Conservation (phyloP, 129 eudicot species). For the Pseudognaphalium luteoalbum region DNA sequence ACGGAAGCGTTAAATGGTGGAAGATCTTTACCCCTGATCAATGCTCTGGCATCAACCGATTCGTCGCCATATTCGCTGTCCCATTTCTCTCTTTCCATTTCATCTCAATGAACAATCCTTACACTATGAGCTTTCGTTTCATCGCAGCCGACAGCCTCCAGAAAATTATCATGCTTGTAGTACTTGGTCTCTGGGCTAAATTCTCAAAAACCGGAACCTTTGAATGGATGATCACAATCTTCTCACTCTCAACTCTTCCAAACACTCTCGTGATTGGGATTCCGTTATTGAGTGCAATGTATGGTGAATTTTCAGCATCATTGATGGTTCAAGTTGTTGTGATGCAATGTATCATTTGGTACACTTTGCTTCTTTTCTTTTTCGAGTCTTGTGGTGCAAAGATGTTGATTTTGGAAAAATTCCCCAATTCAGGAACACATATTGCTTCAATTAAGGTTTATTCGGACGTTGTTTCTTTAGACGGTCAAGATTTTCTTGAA, state of each 20-base stretch:
- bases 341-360: conserved; percentile 11
- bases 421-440: background rate
- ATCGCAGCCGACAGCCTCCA: conserved; percentile 3
- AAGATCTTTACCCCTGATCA: background rate
- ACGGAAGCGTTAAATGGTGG: conserved; percentile 3
- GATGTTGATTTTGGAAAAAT: conserved; percentile 2
- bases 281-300: conserved; percentile 9
- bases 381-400: conserved; percentile 13
- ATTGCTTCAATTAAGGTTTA: conserved; percentile 7
- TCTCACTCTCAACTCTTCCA: conserved; percentile 8
- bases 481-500: conserved; percentile 1
- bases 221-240: conserved; percentile 9
- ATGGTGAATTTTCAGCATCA: conserved; percentile 1
- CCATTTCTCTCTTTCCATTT: conserved; percentile 7
- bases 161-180: background rate
- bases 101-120: conserved; percentile 15
- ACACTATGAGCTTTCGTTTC: conserved; percentile 14
- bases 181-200: background rate
- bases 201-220: background rate
- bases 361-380: conserved; percentile 10
- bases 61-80: background rate
- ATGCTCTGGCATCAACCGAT: conserved; percentile 10
- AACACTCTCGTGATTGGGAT: conserved; percentile 11
- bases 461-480: conserved; percentile 3
- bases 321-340: conserved; percentile 12